phyloP scores from a whole-genome alignment of 257 asterid species.

The Schizonepeta tenuifolia region DNA sequence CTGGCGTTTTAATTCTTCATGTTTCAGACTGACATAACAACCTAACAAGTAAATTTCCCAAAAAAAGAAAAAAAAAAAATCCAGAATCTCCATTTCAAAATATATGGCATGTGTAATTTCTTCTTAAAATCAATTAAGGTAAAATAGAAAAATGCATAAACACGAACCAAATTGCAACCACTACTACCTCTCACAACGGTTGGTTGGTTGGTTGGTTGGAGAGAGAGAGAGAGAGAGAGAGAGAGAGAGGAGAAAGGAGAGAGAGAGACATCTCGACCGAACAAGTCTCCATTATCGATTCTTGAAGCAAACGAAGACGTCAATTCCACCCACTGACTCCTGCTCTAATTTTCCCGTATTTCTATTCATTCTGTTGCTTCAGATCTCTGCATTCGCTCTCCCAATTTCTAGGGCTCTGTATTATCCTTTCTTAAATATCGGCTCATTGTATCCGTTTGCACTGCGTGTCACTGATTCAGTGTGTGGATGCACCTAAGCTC shows the following conservation, averaged over 20 bases:
- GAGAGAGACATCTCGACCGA: slow-evolving; percentile 47
- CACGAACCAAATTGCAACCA: slow-evolving; percentile 34
- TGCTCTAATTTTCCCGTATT: slow-evolving; percentile 25
- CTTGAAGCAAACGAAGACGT: slow-evolving; percentile 76
- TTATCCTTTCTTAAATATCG: slow-evolving; percentile 20
- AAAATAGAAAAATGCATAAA: slow-evolving; percentile 18
- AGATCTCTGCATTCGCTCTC: slow-evolving; percentile 55
- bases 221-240: slow-evolving; percentile 14
- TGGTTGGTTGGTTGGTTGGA: slow-evolving; percentile 34
- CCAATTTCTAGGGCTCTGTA: slow-evolving; percentile 28
- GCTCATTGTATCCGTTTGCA: slow-evolving; percentile 27
- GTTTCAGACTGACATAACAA: background rate
- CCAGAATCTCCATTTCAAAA: background rate
- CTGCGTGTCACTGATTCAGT: background rate
- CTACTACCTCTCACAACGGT: slow-evolving; percentile 20
- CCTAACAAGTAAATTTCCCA: background rate
- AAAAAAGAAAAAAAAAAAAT: background rate
- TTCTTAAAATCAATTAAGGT: background rate
- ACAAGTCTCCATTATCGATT: slow-evolving; percentile 35
- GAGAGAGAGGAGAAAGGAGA: slow-evolving; percentile 1
- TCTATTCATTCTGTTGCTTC: slow-evolving; percentile 44
- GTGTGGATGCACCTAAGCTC: slow-evolving; percentile 27
- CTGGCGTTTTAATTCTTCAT: background rate
- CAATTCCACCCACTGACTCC: slow-evolving; percentile 40
- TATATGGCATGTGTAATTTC: background rate